Evolutionary conservation across 2,329 filamentous ascomycete genomes (phyloP), one percentile per base, ranked within the genome.

Genomic region (Microthyrium microscopicum): DNA sequence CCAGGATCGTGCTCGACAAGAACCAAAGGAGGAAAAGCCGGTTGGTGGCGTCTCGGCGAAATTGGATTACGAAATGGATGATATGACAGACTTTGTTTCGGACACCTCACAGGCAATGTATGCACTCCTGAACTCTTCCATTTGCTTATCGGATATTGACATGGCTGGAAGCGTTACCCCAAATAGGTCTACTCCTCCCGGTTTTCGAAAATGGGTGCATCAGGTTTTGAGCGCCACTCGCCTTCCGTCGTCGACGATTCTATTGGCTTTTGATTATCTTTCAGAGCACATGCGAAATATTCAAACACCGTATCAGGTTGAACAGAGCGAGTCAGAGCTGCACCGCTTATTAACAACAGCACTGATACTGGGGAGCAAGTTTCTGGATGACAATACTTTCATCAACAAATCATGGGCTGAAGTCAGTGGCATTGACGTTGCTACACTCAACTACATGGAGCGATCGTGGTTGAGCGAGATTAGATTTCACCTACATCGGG

Each of bases 401-500:
- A 85, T 93, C 65, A 94, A 93, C 60, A 78, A 82, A 35, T 93
- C 85, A 1, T 94, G 85, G 85, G 82, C 85, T 4, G 85, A 94
- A 51, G 85, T 94, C 33, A 93, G 83, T 56, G 82, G 81, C 40
- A 92, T 94, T 43, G 66, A 76, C 20, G 83, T 93, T 15, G 58
- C 68, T 3, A 83, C 93, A 49, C 66, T 94, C 44, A 93, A 93
- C 58, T 64, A 68, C 39, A 69, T 92, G 53, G 85, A 94, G 61
- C 72, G 77, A 46, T 78, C 91, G 46, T 94, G 85, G 85, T 67
- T 94, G 26, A 66, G 72, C 35, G 74, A 76, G 26, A 89, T 91
- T 52, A 66, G 73, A 44, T 93, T 82, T 77, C 68, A 75, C 42
- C 72, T 94, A 34, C 89, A 92, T 50, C 78, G 89, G 50, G 84